A percentile compares a stretch with the other conserved stretches of the same genome.
These are phyloP conservation scores for Mytilinidion resinicola DNA, from an alignment of 495 filamentous ascomycete species.

Conservation along the genomic window DNA sequence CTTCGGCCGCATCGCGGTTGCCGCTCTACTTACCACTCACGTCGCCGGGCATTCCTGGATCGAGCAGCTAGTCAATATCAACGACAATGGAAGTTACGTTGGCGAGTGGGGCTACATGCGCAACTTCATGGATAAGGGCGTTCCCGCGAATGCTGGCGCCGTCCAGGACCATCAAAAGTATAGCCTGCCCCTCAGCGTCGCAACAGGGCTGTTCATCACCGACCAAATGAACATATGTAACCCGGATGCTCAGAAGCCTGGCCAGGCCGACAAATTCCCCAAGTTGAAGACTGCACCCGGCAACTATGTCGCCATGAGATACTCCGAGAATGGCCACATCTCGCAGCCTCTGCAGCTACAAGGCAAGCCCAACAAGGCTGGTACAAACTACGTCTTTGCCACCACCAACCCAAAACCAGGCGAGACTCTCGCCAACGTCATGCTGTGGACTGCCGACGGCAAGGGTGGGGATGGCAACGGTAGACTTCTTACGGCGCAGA, in stretches of 20 bases:
- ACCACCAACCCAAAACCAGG: slow-evolving; percentile 57
- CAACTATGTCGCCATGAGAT: slow-evolving; percentile 63
- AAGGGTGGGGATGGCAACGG: slow-evolving; percentile 71
- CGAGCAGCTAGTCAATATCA: slow-evolving; percentile 63
- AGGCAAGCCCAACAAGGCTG: slow-evolving; percentile 61
- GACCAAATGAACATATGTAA: slow-evolving; percentile 49
- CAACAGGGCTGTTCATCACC: slow-evolving; percentile 40
- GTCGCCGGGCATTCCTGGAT: slow-evolving; percentile 68
- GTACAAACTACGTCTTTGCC: slow-evolving; percentile 76
- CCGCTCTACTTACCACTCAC: slow-evolving; percentile 18
- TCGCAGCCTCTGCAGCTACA: slow-evolving; percentile 53
- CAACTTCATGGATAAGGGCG: slow-evolving; percentile 49
- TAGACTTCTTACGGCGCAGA: slow-evolving; percentile 60
- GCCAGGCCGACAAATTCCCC: slow-evolving; percentile 50
- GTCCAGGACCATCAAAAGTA: slow-evolving; percentile 47
- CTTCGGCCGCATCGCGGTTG: slow-evolving; percentile 30
- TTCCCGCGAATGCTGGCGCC: slow-evolving; percentile 34
- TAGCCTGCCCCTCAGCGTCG: slow-evolving; percentile 43
- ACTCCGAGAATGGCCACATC: slow-evolving; percentile 86
- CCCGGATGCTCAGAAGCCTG: slow-evolving; percentile 45
- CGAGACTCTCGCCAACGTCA: slow-evolving; percentile 62
- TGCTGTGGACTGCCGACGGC: slow-evolving; percentile 67
- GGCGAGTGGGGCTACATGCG: slow-evolving; percentile 64
- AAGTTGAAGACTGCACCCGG: slow-evolving; percentile 62
- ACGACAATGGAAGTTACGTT: slow-evolving; percentile 64